Evolutionary conservation across 2,329 filamentous ascomycete species (phyloP), one percentile per base, ranked within the genome.

Genomic region (Huntiella abstrusa): DNA sequence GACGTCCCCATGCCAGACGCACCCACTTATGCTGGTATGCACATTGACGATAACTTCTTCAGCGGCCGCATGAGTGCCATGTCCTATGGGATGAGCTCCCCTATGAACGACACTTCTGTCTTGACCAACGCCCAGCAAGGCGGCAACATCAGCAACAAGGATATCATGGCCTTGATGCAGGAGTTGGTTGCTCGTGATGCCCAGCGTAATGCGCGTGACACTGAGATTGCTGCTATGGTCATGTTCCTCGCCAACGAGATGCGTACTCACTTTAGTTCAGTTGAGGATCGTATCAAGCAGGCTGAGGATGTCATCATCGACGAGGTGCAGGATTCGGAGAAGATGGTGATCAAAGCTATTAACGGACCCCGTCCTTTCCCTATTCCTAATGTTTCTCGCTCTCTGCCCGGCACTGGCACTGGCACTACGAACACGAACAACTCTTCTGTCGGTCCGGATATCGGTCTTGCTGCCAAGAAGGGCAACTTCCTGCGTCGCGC

Each of bases 101-200:
- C 88, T 2, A 68, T 96, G 15, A 96, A 94, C 56, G 91, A 98
- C 58, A 78, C 83, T 49, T 74, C 87, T 3, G 88, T 88, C 45
- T 78, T 76, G 51, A 87, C 86, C 33, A 82, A 34, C 10, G 35
- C 33, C 22, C 19, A 36, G 4, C 6, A 7, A 28, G 39, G 94
- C 45, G 87, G 96, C 53, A 73, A 80, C 41, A 96, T 98, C 44
- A 81, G 96, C 59, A 94, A 86, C 40, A 91, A 92, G 63, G 91
- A 98, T 57, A 92, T 98, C 55, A 82, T 98, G 52, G 85, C 88
- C 17, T 67, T 98, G 51, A 98, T 98, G 91, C 88, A 98, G 58
- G 91, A 98, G 61, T 77, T 98, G 52, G 96, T 92, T 59, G 91
- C 96, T 52, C 81, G 91, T 33, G 91, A 98, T 64, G 91, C 88